These are phyloP conservation scores for Sodiomyces alkalinus DNA, from an alignment of 2,329 filamentous ascomycete species.

Conservation along the genomic window DNA sequence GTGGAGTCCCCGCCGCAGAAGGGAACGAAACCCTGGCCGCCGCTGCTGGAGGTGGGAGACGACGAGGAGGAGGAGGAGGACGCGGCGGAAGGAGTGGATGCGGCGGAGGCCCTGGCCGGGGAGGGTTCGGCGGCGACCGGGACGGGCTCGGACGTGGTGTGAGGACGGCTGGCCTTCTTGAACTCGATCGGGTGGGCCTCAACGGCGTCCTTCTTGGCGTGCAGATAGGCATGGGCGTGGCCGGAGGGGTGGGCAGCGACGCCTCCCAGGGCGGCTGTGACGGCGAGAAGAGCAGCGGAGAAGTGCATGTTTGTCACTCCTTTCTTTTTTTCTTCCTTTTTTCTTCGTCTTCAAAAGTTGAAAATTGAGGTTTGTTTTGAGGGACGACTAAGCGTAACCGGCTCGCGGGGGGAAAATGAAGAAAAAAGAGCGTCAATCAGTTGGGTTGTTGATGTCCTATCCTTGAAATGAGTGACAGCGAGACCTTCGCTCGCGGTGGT, in stretches of 20 bases:
- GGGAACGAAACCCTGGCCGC: slow-evolving; percentile 10
- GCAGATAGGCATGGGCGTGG: slow-evolving; percentile 18
- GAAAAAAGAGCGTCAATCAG: too few relatives aligned
- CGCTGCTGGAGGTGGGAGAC: slow-evolving; percentile 20
- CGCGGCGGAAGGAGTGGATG: slow-evolving; percentile 19
- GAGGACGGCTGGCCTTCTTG: slow-evolving; percentile 2
- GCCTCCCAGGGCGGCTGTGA: slow-evolving; percentile 23
- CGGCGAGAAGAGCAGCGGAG: slow-evolving; percentile 18
- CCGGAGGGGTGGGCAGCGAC: slow-evolving; percentile 25
- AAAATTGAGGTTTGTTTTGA: too few relatives aligned
- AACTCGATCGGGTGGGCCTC: slow-evolving; percentile 1
- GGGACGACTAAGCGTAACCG: too few relatives aligned
- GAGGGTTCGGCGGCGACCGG: slow-evolving; percentile 4
- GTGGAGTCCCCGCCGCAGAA: slow-evolving; percentile 19
- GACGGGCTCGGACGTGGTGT: slow-evolving; percentile 1
- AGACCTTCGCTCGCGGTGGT: slow-evolving; percentile 6
- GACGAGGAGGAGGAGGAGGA: slow-evolving; percentile 19
- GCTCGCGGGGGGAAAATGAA: too few relatives aligned
- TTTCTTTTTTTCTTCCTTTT: background rate
- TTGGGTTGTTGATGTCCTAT: too few relatives aligned
- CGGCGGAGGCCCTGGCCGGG: slow-evolving; percentile 5
- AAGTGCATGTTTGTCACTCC: too few relatives aligned
- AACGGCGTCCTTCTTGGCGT: slow-evolving; percentile 9
- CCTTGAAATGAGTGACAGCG: slow-evolving; percentile 9
- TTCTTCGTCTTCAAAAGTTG: background rate